These are phyloP conservation scores for Ophiostoma tasmaniense DNA, from an alignment of 2,329 filamentous ascomycete species.

Conservation along the genomic window DNA sequence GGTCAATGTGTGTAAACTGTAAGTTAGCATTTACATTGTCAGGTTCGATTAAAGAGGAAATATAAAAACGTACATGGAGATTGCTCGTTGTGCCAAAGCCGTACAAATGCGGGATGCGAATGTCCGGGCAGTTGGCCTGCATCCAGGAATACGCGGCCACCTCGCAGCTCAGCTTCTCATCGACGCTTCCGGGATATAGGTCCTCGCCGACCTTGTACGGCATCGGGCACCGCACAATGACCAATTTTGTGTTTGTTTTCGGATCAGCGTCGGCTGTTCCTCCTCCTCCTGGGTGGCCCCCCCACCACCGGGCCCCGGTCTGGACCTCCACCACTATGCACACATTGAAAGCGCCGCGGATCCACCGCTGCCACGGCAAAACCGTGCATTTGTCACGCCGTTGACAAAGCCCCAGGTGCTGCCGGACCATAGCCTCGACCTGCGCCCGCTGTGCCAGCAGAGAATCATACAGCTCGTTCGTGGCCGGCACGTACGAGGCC, in stretches of 20 bases:
- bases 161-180: constrained; percentile 30
- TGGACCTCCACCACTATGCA: constrained; percentile 8
- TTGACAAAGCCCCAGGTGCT: background rate
- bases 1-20: background rate
- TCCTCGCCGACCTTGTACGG: constrained; percentile 8
- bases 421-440: constrained; percentile 3
- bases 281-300: background rate
- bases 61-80: constrained; percentile 6
- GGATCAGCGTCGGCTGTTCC: background rate
- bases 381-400: constrained; percentile 4
- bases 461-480: background rate
- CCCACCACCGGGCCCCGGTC: constrained; percentile 8
- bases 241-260: background rate
- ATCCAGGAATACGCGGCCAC: constrained; percentile 34
- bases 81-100: constrained; percentile 19
- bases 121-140: constrained; percentile 28
- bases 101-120: constrained; percentile 30
- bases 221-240: constrained; percentile 8
- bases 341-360: constrained; percentile 8
- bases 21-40: background rate
- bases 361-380: constrained; percentile 6
- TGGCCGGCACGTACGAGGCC: constrained; percentile 6
- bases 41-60: too few species aligned
- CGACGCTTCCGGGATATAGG: constrained; percentile 4
- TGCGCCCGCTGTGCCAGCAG: background rate